These are phyloP conservation scores for Aspergillus proliferans DNA, from an alignment of 2,329 filamentous ascomycete species.

Conservation along the genomic window DNA sequence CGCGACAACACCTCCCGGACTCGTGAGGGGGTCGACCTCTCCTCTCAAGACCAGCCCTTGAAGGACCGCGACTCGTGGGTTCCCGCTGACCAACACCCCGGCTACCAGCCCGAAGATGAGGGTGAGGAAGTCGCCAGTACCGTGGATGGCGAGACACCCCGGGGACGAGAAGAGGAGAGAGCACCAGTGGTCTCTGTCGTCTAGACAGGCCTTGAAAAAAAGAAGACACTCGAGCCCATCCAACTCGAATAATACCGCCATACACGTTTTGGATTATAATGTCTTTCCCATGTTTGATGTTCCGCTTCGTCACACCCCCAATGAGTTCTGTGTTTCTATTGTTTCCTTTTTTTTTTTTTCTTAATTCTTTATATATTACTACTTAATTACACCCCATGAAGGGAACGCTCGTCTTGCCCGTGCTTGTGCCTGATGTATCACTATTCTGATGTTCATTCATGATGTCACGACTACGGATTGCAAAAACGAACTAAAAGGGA, in stretches of 20 bases:
- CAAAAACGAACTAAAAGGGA: not conserved
- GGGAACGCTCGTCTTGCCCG: not conserved
- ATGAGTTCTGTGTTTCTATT: conserved; percentile 3
- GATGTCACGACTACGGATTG: conserved; percentile 3
- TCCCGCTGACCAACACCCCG: conserved; percentile 56
- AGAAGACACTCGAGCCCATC: not conserved
- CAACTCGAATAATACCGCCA: too few relatives aligned
- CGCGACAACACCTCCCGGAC: conserved; percentile 63
- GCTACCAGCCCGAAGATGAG: conserved; percentile 35
- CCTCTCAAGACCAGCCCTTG: conserved; percentile 71
- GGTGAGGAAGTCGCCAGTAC: conserved; percentile 33
- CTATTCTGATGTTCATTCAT: not conserved
- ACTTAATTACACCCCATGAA: not conserved
- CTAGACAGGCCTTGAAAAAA: not conserved
- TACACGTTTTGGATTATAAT: not conserved
- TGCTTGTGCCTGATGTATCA: too few relatives aligned
- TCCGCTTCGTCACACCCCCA: conserved; percentile 1
- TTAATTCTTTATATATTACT: not conserved
- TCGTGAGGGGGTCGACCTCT: conserved; percentile 72
- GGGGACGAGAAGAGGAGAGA: conserved; percentile 33
- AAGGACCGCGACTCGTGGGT: conserved; percentile 78
- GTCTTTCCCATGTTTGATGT: not conserved
- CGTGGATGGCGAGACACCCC: conserved; percentile 23
- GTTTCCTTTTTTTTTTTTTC: not conserved
- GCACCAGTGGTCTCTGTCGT: conserved; percentile 17